Conservation (phyloP, 345 rosid species). For the Aurinia saxatilis region DNA sequence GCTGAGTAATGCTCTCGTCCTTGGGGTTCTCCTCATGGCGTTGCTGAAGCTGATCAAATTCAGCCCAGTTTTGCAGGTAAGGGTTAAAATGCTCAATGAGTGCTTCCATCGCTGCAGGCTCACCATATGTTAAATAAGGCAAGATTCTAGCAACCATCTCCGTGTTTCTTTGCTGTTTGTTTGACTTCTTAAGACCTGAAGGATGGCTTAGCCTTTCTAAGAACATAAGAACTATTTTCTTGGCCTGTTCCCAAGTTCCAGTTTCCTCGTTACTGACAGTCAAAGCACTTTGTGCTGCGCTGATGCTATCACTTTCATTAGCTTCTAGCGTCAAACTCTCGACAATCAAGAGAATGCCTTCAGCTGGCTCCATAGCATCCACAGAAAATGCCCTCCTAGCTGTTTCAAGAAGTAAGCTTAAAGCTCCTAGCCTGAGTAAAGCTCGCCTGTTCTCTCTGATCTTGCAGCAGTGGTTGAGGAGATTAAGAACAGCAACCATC, state of each 20-base stretch:
- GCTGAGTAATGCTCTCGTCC: slow-evolving; percentile 59
- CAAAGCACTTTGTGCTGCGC: slow-evolving; percentile 64
- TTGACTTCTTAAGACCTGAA: slow-evolving; percentile 79
- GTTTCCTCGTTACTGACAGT: slow-evolving; percentile 77
- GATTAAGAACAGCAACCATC: slow-evolving; percentile 87
- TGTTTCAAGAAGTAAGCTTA: slow-evolving; percentile 94
- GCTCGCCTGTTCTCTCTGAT: slow-evolving; percentile 87
- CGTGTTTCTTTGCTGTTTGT: slow-evolving; percentile 94
- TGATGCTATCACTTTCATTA: slow-evolving; percentile 82
- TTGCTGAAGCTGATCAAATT: slow-evolving; percentile 68
- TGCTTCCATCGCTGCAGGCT: slow-evolving; percentile 98
- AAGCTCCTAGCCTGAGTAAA: slow-evolving; percentile 76
- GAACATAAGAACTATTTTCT: slow-evolving; percentile 95
- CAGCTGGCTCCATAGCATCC: slow-evolving; percentile 99
- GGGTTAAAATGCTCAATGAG: slow-evolving; percentile 86
- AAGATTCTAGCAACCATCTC: slow-evolving; percentile 99
- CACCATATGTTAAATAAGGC: slow-evolving; percentile 97
- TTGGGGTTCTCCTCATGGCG: slow-evolving; percentile 63
- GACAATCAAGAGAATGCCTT: slow-evolving; percentile 93
- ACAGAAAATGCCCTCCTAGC: slow-evolving; percentile 94
- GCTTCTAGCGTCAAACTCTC: slow-evolving; percentile 95
- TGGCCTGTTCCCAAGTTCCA: slow-evolving; percentile 91
- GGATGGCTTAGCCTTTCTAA: slow-evolving; percentile 90
- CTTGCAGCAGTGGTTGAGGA: slow-evolving; percentile 96
- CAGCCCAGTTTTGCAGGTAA: slow-evolving; percentile 84